Base-by-base conservation (phyloP, 2,329 filamentous ascomycete species). In the Stachybotrys elegans region DNA sequence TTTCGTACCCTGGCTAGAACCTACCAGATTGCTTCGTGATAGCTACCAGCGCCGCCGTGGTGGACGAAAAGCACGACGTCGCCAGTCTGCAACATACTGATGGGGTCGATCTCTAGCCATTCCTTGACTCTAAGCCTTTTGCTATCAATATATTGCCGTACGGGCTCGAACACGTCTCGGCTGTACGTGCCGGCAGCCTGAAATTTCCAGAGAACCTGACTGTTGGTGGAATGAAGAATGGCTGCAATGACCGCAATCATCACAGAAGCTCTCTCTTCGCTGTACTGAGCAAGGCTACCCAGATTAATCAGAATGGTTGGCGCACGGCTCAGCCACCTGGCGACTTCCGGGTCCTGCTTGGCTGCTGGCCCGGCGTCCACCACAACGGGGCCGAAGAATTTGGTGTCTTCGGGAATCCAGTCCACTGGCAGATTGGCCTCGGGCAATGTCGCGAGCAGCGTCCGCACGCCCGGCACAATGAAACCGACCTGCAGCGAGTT, bases 1-100 rank as follows among this genome's bases (percentile, higher is more conserved):
- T 8, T 41, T 6, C 19, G 4, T 17, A 11, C 16, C 17, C 34
- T 25, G 21, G 6, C 20, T 8, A 20, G 36, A 27, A 58, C 62
- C 49, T 55, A 70, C 69, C 55, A 55, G 36, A 70, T 51, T 6
- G 65, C 66, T 49, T 74, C 71, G 23, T 69, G 61, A 40, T 61
- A 73, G 4, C 51, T 59, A 44, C 60, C 63, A 0, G 65, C 51
- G 0, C 64, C 65, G 0, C 65, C 65, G 40, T 68, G 65, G 39
- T 67, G 60, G 1, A 67, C 58, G 2, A 48, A 56, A 4, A 50
- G 52, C 8, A 61, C 44, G 6, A 67, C 46, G 38, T 61, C 32
- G 1, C 61, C 62, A 6, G 54, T 57, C 42, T 61, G 48, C 6
- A 67, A 48, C 8, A 68, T 42, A 2, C 62, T 47, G 6, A 52